Evolutionary conservation across 805 yeast genomes (phyloP), one percentile per base, ranked within the genome.

Genomic region (Suhomyces canberraensis): DNA sequence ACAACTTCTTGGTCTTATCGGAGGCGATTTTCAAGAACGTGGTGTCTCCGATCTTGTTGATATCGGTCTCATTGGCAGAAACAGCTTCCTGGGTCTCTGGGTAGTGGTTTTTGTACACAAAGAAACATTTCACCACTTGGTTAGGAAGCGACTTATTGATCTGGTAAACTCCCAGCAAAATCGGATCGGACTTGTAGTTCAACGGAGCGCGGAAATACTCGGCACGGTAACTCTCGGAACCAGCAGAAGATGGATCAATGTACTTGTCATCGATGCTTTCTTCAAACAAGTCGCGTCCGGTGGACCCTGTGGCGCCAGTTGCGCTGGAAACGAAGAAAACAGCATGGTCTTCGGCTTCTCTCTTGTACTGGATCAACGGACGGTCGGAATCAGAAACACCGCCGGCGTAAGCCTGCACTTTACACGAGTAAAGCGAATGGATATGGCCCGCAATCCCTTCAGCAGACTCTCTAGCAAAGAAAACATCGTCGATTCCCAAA

Each of bases 401-500:
- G 44, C 75, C 65, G 3, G 93, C 84, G 56, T 74, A 86, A 6
- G 96, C 95, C 49, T 91, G 93, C 36, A 93, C 76, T 59, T 93
- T 93, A 39, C 97, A 90, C 22, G 96, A 86, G 63, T 91, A 91
- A 37, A 91, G 71, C 8, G 96, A 84, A 54, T 84, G 84, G 50
- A 91, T 86, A 54, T 90, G 89, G 37, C 82, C 76, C 13, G 86
- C 90, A 47, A 91, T 84, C 42, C 82, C 85, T 36, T 75, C 78
- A 11, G 90, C 84, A 4, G 85, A 69, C 56, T 91, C 96, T 45
- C 84, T 78, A 29, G 93, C 93, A 58, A 91, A 90, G 62, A 85
- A 91, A 20, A 87, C 82, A 55, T 89, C 96, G 56, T 90, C 96
- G 41, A 91, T 88, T 18, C 96, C 96, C 47, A 91, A 72, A 27